Percentiles rank a stretch among this genome's conserved stretches.
Conservation (phyloP, 441 rosid genomes). For the Mallotus japonicus region DNA sequence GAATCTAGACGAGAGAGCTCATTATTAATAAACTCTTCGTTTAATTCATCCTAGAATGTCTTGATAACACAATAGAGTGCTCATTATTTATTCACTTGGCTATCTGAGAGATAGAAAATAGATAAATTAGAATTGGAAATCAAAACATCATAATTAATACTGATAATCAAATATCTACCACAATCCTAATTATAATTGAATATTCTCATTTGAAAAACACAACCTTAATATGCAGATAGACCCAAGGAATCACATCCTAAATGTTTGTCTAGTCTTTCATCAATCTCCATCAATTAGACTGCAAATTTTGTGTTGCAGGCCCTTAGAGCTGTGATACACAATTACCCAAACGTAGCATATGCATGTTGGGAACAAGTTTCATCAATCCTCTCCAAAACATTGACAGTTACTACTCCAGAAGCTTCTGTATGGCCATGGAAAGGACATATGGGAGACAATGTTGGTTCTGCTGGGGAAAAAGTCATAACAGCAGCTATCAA, state of each 20-base stretch:
- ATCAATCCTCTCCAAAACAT: constrained; percentile 43
- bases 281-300: not conserved
- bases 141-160: not conserved
- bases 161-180: not conserved
- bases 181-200: not conserved
- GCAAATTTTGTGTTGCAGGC: constrained; percentile 48
- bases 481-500: constrained; percentile 69
- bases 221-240: not conserved
- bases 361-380: constrained; percentile 67
- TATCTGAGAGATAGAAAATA: not conserved
- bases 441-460: constrained; percentile 47
- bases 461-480: constrained; percentile 64
- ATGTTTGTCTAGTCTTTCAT: not conserved
- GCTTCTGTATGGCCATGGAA: constrained; percentile 48
- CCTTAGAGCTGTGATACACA: constrained; percentile 78
- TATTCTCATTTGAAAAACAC: not conserved
- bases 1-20: not conserved
- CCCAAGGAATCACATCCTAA: constrained; percentile 1
- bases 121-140: not conserved
- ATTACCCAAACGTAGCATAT: constrained; percentile 61
- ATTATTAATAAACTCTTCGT: not conserved
- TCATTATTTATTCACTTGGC: not conserved
- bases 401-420: constrained; percentile 45
- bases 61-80: not conserved
- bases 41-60: not conserved